Evolutionary conservation across 176 grass and related monocot genomes (phyloP).

Genomic region (Oryza meyeriana): DNA sequence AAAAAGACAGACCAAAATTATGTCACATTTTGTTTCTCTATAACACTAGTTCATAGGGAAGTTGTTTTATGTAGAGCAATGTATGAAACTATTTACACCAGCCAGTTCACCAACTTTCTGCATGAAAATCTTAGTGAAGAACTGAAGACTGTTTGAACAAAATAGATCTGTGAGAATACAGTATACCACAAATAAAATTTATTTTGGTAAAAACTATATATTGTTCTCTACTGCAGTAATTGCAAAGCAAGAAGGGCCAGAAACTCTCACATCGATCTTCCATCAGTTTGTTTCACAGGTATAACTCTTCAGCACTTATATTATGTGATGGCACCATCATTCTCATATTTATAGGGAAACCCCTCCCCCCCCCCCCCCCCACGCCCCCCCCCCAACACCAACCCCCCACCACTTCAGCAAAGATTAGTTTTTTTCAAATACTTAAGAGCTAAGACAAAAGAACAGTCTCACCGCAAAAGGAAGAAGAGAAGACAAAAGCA

Average conservation of each 20-base stretch:
- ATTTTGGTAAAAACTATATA: background rate
- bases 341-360: background rate
- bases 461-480: no score
- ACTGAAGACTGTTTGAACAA: background rate
- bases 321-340: background rate
- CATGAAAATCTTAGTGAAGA: constrained; percentile 4
- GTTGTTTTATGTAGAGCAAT: constrained; percentile 20
- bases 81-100: background rate
- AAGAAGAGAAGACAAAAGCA: background rate
- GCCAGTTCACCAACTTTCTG: constrained; percentile 21
- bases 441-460: background rate
- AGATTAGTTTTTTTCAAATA: background rate
- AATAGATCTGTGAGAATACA: background rate
- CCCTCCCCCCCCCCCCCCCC: no score
- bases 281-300: background rate
- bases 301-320: background rate
- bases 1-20: constrained; percentile 24
- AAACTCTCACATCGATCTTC: background rate
- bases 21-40: constrained; percentile 15
- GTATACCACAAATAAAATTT: background rate
- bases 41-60: constrained; percentile 6
- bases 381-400: no score
- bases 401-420: background rate
- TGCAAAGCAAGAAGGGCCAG: background rate
- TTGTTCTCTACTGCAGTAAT: background rate